Base-by-base conservation (phyloP, 371 early-diverging fungal genomes). In the Mortierella sp. region DNA sequence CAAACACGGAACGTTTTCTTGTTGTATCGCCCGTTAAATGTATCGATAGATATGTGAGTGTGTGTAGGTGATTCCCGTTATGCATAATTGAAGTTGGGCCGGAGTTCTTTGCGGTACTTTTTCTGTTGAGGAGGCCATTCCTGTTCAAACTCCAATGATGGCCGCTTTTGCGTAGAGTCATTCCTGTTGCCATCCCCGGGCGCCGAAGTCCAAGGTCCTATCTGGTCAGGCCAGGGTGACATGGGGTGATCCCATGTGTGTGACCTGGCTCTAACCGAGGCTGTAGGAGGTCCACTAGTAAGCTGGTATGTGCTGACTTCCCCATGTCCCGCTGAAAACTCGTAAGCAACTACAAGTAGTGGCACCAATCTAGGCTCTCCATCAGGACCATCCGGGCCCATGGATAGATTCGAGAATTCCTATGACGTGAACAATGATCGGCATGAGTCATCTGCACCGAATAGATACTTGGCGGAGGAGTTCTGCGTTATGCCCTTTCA, bases 221-320 rank as follows among this genome's bases (percentile, higher is more conserved):
- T 22, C 28, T 2, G 46, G 39, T 49, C 16, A 24, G 22, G 41
- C 55, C 48, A 54, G 5, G 51, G 27, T 19, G 64, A 21, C 39
- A 46, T 67, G 3, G 67, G 60, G 37, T 67, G 60, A 17, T 64
- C 71, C 71, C 71, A 71, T 1, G 71, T 71, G 22, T 71, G 64
- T 29, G 71, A 63, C 28, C 71, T 60, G 2, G 64, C 63, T 21
- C 71, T 59, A 3, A 62, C 64, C 19, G 59, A 71, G 13, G 60
- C 64, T 6, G 63, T 44, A 21, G 70, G 59, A 4, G 64, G 57
- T 0, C 63, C 71, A 21, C 54, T 59, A 10, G 71, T 63, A 28
- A 71, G 50, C 2, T 59, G 54, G 14, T 71, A 64, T 10, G 63
- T 52, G 25, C 41, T 54, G 43, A 61, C 37, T 1, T 40, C 24